These are phyloP conservation scores for Raphanus sativus DNA, from an alignment of 345 rosid genomes.

Conservation along the genomic window DNA sequence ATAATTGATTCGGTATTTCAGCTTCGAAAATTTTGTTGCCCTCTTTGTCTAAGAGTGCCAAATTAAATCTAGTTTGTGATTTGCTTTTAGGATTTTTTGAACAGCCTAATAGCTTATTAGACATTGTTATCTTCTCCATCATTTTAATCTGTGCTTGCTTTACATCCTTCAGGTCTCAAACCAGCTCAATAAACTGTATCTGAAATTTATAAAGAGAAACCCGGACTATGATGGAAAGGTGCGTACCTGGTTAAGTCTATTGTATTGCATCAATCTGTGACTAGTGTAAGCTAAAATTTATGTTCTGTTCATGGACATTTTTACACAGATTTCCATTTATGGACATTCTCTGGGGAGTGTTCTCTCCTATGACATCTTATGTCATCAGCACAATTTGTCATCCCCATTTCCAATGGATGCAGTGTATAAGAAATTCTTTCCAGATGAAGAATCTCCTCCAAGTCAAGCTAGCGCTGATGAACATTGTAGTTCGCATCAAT, in stretches of 20 bases:
- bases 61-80: background rate
- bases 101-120: background rate
- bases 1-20: conserved; percentile 78
- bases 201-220: conserved; percentile 79
- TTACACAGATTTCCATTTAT: conserved; percentile 84
- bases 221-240: conserved; percentile 99
- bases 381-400: conserved; percentile 85
- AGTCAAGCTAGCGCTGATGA: conserved; percentile 28
- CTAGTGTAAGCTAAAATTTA: no score
- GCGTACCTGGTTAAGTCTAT: conserved; percentile 26
- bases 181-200: conserved; percentile 73
- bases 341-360: conserved; percentile 99
- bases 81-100: background rate
- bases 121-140: background rate
- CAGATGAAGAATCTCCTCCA: conserved; percentile 42
- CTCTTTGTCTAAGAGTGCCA: background rate
- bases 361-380: conserved; percentile 93
- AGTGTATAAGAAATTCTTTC: conserved; percentile 54
- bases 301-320: no score
- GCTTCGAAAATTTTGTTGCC: background rate
- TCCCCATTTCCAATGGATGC: conserved; percentile 83
- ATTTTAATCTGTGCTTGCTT: background rate
- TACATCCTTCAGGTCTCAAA: conserved; percentile 69
- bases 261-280: conserved; percentile 26
- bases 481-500: conserved; percentile 35